Base-by-base conservation (phyloP, 768 basidiomycete genomes). In the Rossbeevera mucosa region DNA sequence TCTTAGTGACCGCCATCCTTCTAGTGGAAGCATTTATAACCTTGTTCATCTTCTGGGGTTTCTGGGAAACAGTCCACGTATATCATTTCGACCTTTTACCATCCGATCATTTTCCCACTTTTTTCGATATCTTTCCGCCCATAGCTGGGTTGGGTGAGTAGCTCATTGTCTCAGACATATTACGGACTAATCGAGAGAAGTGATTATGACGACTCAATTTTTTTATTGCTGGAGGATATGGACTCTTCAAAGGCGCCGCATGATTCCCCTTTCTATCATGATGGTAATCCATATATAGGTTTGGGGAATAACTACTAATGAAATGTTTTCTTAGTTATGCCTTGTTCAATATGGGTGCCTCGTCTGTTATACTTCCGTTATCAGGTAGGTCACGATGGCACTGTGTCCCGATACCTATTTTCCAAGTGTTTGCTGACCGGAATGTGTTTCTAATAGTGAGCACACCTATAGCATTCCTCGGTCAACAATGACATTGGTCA, bases 201-300 rank as follows among this genome's bases (percentile, higher is more conserved):
- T 42, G 22, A 8, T 14, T 16, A 42, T 14, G 24, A 7, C 24
- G 7, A 42, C 41, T 42, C 64, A 66, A 3, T 38, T 55, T 8
- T 64, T 66, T 28, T 58, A 48, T 50, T 64, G 59, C 43, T 66
- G 64, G 62, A 45, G 56, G 54, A 58, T 66, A 54, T 45, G 48
- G 18, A 33, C 21, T 12, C 48, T 64, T 25, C 24, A 18, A 8
- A 45, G 7, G 33, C 40, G 7, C 1, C 28, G 14, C 21, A 5
- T 49, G 22, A 7, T 64, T 0, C 14, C 29, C 8, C 2, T 53
- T 46, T 29, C 26, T 1, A 64, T 64, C 14, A 58, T 59, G 58
- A 54, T 44, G 62, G 64, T 64, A 14, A 58, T n/a, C n/a, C n/a
- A n/a, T 36, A 12, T 7, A 29, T 3, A 9, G 14, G 9, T 25